phyloP scores from a whole-genome alignment of 176 grass and related monocot genomes.

The Chloris gayana region DNA sequence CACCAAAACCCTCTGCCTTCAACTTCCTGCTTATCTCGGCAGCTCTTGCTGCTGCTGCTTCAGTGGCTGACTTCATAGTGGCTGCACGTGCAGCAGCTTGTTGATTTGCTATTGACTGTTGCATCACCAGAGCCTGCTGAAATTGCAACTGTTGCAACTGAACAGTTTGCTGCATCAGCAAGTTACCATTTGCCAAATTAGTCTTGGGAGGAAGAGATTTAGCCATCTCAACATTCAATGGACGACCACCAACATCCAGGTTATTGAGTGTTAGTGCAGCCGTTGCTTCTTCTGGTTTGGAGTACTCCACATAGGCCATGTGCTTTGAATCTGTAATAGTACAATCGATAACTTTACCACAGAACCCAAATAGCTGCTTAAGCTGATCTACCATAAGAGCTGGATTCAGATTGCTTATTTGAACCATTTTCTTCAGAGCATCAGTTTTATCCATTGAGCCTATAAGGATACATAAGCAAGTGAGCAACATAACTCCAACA shows the following conservation, averaged over 20 bases:
- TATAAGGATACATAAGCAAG: slow-evolving; percentile 33
- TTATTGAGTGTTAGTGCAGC: slow-evolving; percentile 76
- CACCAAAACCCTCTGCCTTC: slow-evolving; percentile 74
- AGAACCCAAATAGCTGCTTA: slow-evolving; percentile 87
- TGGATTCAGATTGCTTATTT: slow-evolving; percentile 94
- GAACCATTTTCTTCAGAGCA: slow-evolving; percentile 82
- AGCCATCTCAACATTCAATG: slow-evolving; percentile 96
- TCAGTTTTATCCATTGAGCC: slow-evolving; percentile 70
- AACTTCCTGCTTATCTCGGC: slow-evolving; percentile 97
- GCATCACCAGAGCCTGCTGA: slow-evolving; percentile 93
- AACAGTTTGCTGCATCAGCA: slow-evolving; percentile 99
- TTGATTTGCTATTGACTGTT: slow-evolving; percentile 75
- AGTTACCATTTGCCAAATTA: slow-evolving; percentile 61
- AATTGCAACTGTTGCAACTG: slow-evolving; percentile 95
- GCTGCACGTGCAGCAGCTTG: slow-evolving; percentile 78
- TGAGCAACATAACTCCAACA: background rate
- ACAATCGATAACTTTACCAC: slow-evolving; percentile 88
- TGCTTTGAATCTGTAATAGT: slow-evolving; percentile 82
- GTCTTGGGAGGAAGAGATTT: slow-evolving; percentile 78
- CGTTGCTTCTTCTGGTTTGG: slow-evolving; percentile 88
- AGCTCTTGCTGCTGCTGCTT: slow-evolving; percentile 90
- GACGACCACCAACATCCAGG: slow-evolving; percentile 80
- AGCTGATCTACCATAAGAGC: slow-evolving; percentile 77
- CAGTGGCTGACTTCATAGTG: slow-evolving; percentile 97
- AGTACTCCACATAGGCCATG: slow-evolving; percentile 86